These are phyloP conservation scores for Starmerella gropengiesseri DNA, from an alignment of 805 yeast species.

Conservation along the genomic window DNA sequence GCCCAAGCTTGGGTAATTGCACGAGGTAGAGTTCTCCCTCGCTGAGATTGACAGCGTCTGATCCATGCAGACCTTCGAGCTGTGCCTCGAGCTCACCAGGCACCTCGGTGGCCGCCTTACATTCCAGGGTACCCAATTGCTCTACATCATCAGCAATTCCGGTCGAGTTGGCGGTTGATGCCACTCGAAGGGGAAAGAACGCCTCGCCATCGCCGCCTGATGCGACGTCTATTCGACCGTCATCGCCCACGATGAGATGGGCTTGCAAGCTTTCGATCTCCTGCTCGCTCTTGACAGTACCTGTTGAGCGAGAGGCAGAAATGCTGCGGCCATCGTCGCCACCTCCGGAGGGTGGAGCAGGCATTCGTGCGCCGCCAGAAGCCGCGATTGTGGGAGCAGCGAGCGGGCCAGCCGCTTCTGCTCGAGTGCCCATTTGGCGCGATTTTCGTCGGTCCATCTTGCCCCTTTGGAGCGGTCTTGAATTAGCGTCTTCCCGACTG, in stretches of 20 bases:
- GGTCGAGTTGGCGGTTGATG: slow-evolving; percentile 4
- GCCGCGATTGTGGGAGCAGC: slow-evolving; percentile 28
- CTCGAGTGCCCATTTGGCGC: slow-evolving; percentile 19
- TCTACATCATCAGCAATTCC: slow-evolving; percentile 13
- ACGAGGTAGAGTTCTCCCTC: slow-evolving; percentile 31
- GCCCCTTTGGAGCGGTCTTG: slow-evolving; percentile 2
- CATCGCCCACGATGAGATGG: slow-evolving; percentile 7
- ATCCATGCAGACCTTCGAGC: background rate
- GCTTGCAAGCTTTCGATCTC: slow-evolving; percentile 11
- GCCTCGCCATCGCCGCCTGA: slow-evolving; percentile 7
- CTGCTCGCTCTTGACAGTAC: slow-evolving; percentile 15
- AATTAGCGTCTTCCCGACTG: slow-evolving; percentile 25
- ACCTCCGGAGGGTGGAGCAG: background rate
- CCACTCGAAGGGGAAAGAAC: slow-evolving; percentile 21
- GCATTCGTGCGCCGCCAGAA: background rate
- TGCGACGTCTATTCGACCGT: slow-evolving; percentile 17
- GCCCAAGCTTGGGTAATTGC: slow-evolving; percentile 39
- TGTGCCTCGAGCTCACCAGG: slow-evolving; percentile 7
- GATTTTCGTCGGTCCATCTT: slow-evolving; percentile 16
- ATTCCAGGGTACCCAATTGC: slow-evolving; percentile 11
- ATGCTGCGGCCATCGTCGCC: background rate
- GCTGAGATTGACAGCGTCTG: slow-evolving; percentile 19
- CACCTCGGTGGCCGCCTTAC: background rate
- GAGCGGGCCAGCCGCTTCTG: slow-evolving; percentile 31
- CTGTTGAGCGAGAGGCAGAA: slow-evolving; percentile 10